Conservation (phyloP, 257 asterid genomes). For the Linderniella brevidens region DNA sequence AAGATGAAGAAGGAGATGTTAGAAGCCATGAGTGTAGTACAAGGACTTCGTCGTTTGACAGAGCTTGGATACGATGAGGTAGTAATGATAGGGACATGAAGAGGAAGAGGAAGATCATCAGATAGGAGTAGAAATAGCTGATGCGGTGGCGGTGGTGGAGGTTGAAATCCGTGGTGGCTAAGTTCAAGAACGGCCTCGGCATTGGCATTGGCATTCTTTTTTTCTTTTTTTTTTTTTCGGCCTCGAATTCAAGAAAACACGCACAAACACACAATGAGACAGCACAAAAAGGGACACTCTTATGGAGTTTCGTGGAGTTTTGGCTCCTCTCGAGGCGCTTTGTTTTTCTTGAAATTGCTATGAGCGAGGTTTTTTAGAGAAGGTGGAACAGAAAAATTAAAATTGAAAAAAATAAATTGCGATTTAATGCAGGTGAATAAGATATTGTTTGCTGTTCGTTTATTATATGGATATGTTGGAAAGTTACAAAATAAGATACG, state of each 20-base stretch:
- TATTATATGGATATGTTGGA: no score
- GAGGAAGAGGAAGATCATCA: conserved; percentile 11
- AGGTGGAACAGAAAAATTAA: conserved; percentile 10
- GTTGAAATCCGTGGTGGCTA: conserved; percentile 17
- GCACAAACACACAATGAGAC: background rate
- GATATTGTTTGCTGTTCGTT: background rate
- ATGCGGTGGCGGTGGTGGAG: no score
- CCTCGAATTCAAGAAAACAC: conserved; percentile 27
- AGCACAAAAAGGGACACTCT: conserved; percentile 27
- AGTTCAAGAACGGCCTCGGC: conserved; percentile 47
- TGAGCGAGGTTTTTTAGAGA: conserved; percentile 1
- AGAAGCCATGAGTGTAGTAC: conserved; percentile 46
- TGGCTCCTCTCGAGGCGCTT: background rate
- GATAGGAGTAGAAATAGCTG: conserved; percentile 6
- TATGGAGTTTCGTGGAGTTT: conserved; percentile 3
- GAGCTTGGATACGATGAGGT: conserved; percentile 8
- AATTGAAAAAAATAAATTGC: background rate
- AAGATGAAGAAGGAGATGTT: conserved; percentile 26
- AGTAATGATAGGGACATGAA: conserved; percentile 17
- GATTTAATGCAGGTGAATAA: background rate
- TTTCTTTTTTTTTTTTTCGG: conserved; percentile 25
- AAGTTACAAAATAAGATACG: background rate
- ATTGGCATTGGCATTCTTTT: conserved; percentile 19
- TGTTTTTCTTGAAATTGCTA: conserved; percentile 12
- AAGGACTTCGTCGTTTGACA: conserved; percentile 23